These are phyloP conservation scores for Mycena pura DNA, from an alignment of 768 basidiomycete genomes.

Conservation along the genomic window DNA sequence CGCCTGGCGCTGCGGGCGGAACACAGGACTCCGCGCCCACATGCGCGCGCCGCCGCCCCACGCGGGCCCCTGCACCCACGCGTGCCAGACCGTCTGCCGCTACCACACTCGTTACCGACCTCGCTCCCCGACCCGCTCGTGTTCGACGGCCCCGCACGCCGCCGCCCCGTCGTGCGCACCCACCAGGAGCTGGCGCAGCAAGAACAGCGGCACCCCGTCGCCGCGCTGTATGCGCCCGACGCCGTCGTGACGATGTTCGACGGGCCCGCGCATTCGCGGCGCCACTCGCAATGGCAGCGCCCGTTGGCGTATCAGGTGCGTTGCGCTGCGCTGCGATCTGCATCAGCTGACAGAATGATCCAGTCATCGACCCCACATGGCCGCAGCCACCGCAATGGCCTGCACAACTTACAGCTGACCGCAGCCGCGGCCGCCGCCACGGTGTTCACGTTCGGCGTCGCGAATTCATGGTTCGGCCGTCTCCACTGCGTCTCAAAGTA, in stretches of 20 bases:
- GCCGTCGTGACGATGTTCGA: constrained; percentile 8
- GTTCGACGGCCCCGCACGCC: constrained; percentile 11
- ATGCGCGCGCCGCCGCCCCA: no score
- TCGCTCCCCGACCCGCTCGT: constrained; percentile 12
- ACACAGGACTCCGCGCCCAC: no score
- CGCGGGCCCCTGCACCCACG: not conserved
- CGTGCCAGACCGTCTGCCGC: not conserved
- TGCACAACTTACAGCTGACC: no score
- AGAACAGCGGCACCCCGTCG: not conserved
- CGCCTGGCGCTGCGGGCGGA: not conserved
- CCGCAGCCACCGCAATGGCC: no score
- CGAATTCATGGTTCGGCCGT: not conserved
- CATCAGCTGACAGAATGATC: no score
- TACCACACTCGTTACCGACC: not conserved
- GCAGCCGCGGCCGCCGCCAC: not conserved
- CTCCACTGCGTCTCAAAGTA: not conserved
- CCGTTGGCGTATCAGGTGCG: no score
- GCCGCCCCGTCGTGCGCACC: not conserved
- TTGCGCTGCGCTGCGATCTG: no score
- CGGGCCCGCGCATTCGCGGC: not conserved
- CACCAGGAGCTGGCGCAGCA: not conserved
- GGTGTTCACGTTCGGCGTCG: not conserved
- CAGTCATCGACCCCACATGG: no score
- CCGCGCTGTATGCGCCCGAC: not conserved
- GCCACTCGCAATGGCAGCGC: not conserved